Base-by-base conservation (phyloP, 805 yeast genomes). In the Candida broadrunensis region DNA sequence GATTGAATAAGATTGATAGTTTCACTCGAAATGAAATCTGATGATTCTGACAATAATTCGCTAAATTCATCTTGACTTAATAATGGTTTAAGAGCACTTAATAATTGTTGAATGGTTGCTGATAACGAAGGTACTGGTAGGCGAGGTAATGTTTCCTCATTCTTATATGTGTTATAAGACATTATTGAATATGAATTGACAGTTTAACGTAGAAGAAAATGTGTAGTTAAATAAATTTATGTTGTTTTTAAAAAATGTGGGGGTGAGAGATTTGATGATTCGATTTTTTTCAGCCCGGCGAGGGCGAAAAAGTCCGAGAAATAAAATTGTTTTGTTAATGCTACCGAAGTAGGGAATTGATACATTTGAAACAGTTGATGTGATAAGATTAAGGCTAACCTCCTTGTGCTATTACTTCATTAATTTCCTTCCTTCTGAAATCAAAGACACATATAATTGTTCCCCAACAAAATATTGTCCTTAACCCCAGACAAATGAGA, bases 51-150 rank as follows among this genome's bases (percentile, higher is more conserved):
- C 3, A 67, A 50, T n/a, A 83, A 54, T 4, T 65, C 64, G 3
- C 52, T 48, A 47, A 73, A 78, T 30, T 82, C 85, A 2, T 75
- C 81, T 0, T 65, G 62, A 16, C 77, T 60, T 17, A 82, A 60
- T 39, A 85, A 56, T 0, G 91, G 91, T 50, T 78, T 73, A 25
- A 85, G 50, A 0, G 88, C 78, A 4, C 65, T 61, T 23, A 80
- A 60, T 12, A 83, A 58, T 51, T 81, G 83, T 17, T 58, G 60
- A 13, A 80, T 60, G 0, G 89, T 79, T 2, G 71, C 51, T 2
- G 59, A 43, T 4, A 84, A 52, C 11, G 68, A 60, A 0, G 95
- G 91, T 12, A 85, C 76, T 0, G 89, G 89, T 17, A 85, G 63
- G 26, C 58, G 60, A 1, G 88, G 87, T 16, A 84, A 60, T 1